Conservation (phyloP, 2,329 filamentous ascomycete species). For the Macrophomina tecta region DNA sequence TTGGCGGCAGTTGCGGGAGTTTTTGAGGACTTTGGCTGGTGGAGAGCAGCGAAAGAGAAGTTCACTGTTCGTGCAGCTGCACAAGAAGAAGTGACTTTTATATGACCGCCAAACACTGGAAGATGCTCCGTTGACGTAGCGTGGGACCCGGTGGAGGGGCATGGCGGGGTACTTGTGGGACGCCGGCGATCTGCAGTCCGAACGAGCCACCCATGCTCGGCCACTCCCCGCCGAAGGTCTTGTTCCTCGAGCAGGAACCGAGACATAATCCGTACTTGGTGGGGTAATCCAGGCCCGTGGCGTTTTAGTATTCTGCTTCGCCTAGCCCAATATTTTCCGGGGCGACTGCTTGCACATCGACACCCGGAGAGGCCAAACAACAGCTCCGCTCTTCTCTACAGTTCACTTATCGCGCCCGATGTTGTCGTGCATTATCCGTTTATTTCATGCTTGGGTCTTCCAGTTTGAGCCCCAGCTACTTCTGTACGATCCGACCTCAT, state of each 20-base stretch:
- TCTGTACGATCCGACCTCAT: background rate
- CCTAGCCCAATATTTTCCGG: no score
- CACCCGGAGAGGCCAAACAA: no score
- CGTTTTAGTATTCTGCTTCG: no score
- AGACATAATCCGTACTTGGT: no score
- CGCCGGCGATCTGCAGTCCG: conserved; percentile 1
- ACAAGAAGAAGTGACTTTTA: background rate
- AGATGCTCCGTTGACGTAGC: background rate
- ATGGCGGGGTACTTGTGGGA: background rate
- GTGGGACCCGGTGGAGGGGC: background rate
- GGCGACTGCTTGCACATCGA: no score
- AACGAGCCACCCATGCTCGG: background rate
- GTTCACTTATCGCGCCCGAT: no score
- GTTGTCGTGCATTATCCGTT: background rate
- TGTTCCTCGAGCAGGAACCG: background rate
- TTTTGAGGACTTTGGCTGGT: background rate
- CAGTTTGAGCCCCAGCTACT: background rate
- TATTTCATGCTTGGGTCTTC: background rate
- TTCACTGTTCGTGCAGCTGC: no score
- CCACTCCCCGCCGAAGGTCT: background rate
- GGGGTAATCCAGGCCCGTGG: no score
- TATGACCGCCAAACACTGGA: background rate
- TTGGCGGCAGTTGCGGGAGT: background rate
- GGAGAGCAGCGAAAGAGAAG: background rate
- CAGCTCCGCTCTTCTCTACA: no score